phyloP scores from a whole-genome alignment of 2,329 filamentous ascomycete genomes.

The Paradendryphiella salina region DNA sequence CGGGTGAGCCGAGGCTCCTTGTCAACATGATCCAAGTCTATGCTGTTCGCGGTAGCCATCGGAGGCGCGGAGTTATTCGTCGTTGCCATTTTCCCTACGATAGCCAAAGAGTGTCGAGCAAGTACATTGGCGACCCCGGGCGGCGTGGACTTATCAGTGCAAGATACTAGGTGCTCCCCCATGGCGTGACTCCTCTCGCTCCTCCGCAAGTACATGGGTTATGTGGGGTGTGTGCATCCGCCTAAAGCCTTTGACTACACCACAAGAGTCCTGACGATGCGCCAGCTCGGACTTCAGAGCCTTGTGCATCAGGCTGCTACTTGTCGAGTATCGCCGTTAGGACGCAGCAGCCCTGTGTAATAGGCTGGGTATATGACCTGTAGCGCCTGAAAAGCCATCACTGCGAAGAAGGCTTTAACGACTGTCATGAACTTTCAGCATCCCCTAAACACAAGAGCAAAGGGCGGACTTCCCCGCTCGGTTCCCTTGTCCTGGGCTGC shows the following conservation, averaged over 20 bases:
- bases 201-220: background rate
- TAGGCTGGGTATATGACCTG: background rate
- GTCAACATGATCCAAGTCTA: conserved; percentile 22
- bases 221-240: background rate
- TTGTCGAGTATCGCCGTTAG: background rate
- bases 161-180: background rate
- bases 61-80: background rate
- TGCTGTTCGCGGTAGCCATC: conserved; percentile 6
- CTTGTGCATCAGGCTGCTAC: background rate
- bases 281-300: background rate
- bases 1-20: conserved; percentile 26
- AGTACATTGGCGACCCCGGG: too few relatives aligned
- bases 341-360: background rate
- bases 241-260: background rate
- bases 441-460: background rate
- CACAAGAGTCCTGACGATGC: background rate
- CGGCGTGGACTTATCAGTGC: background rate
- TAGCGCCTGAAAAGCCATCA: background rate
- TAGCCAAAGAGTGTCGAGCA: background rate
- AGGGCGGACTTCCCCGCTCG: conserved; percentile 3
- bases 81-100: conserved; percentile 4
- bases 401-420: background rate
- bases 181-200: background rate
- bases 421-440: background rate
- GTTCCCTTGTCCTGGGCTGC: background rate